phyloP scores from a whole-genome alignment of 2,329 filamentous ascomycete species.

The Chrysoporthe austroafricana region DNA sequence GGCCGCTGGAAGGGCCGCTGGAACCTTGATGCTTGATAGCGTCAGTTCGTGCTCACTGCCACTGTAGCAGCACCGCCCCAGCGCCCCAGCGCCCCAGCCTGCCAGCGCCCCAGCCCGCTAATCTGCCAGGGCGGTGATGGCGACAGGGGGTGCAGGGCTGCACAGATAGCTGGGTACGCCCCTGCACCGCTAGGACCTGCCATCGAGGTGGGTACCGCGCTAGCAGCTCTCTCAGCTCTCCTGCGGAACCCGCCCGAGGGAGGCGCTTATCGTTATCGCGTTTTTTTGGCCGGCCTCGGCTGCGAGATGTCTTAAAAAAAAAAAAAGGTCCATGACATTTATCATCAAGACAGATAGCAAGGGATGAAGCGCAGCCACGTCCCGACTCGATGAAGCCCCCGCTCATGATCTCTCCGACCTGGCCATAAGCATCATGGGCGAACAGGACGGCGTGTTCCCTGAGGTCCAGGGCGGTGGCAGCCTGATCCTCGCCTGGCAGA shows the following conservation, averaged over 20 bases:
- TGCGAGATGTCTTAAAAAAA: neutral
- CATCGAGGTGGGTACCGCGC: no score
- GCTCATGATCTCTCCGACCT: neutral
- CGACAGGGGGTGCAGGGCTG: neutral
- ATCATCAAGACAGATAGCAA: no score
- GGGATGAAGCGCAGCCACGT: neutral
- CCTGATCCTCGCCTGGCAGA: constrained; percentile 94
- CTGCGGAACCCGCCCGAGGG: neutral
- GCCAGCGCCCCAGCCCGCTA: neutral
- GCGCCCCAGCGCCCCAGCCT: neutral
- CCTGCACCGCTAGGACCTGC: no score
- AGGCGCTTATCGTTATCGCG: constrained; percentile 15
- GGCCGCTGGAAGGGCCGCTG: no score
- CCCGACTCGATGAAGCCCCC: neutral
- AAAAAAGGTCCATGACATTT: no score
- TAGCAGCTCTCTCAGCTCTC: neutral
- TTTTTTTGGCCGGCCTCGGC: neutral
- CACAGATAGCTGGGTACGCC: neutral
- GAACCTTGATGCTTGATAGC: no score
- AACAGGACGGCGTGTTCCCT: constrained; percentile 60
- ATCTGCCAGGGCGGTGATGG: neutral
- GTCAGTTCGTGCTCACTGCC: no score
- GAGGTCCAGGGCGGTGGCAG: constrained; percentile 88
- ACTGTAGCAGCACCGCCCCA: no score
- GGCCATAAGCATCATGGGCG: constrained; percentile 1